Base-by-base conservation (phyloP, 2,329 filamentous ascomycete species). In the Penicillium sp. region DNA sequence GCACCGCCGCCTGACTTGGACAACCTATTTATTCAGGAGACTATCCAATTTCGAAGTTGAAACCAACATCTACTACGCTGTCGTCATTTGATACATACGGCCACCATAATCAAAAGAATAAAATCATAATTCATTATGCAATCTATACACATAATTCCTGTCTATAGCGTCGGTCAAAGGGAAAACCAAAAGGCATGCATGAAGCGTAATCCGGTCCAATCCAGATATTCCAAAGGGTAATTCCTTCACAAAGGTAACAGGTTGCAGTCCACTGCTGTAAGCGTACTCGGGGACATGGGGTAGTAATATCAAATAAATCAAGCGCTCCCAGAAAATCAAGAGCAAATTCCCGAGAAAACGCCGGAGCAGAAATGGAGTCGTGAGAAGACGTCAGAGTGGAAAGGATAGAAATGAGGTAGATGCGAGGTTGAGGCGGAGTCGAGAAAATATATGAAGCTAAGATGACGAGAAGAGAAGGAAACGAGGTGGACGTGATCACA, bases 41-140 rank as follows among this genome's bases (percentile, higher is more conserved):
- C 23, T 23, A 23, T 23, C 7, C 7, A 27, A 29, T 10, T 10
- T 29, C 29, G 4, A 38, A 21, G 37, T 5, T 13, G 18, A 39
- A 39, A 23, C 18, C 12, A 23, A 18, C 16, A 42, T 29, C 3
- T 10, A 34, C 29, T 34, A 46, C 5, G 13, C 40, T 27, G 37
- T 38, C 37, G 3, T 35, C 6, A 6, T 35, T 2, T 6, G 6
- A 23, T 40, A 40, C 21, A 21, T 21, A 25, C 13, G 38, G 29
- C 4, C n/a, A 45, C 4, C n/a, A 32, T 45, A 4, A 12, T 31
- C 7, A 21, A 45, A 50, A 40, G 15, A 50, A 27, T 40, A 42
- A 27, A 46, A 57, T 60, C 59, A 53, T 60, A 50, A 60, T 55
- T 57, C 59, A 55, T 60, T 38, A 56, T 41, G 38, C 46, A 35